These are phyloP conservation scores for Amaranthus palmeri DNA, from an alignment of 148 eudicot species.

Conservation along the genomic window DNA sequence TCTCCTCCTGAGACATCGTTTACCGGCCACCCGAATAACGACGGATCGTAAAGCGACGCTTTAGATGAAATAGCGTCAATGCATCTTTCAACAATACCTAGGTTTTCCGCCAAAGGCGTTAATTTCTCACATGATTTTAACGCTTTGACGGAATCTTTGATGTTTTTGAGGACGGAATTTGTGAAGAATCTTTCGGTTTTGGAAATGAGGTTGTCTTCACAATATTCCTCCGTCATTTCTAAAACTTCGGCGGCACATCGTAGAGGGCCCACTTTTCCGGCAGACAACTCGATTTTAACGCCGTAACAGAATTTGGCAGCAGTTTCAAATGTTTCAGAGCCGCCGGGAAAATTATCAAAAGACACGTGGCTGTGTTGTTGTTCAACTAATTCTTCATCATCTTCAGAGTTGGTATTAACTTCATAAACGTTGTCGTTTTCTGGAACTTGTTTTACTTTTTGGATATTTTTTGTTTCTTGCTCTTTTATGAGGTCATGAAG, in stretches of 20 bases:
- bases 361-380: constrained; percentile 36
- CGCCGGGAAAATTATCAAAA: constrained; percentile 74
- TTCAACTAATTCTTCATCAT: constrained; percentile 17
- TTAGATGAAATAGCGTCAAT: constrained; percentile 47
- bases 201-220: constrained; percentile 72
- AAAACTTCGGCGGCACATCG: constrained; percentile 85
- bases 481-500: constrained; percentile 65
- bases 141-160: constrained; percentile 52
- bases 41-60: constrained; percentile 66
- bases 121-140: constrained; percentile 61
- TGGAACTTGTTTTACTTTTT: background rate
- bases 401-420: background rate
- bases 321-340: constrained; percentile 65
- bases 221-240: constrained; percentile 79
- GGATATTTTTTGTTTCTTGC: constrained; percentile 35
- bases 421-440: constrained; percentile 10
- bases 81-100: constrained; percentile 70
- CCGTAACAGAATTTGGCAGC: constrained; percentile 98
- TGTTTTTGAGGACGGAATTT: constrained; percentile 43
- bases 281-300: constrained; percentile 62
- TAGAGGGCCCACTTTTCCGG: constrained; percentile 59
- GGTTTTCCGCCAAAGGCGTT: constrained; percentile 53
- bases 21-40: constrained; percentile 88
- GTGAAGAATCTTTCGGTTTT: constrained; percentile 59
- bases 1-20: constrained; percentile 24